Evolutionary conservation across 1,139 yeast genomes (phyloP).

Genomic region (Waltiozyma sp.): DNA sequence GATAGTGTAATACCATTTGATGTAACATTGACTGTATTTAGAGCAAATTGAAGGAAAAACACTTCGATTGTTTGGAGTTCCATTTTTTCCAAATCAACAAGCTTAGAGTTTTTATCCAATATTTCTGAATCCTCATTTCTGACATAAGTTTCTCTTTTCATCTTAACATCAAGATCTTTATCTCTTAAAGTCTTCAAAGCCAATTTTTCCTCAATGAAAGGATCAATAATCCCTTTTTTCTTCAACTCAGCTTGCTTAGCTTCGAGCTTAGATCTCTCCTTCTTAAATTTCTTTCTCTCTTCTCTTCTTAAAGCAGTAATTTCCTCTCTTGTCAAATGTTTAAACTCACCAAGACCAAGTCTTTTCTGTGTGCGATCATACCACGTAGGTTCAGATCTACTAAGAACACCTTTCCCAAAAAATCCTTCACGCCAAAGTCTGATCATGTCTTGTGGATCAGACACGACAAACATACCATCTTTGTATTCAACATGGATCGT

Average conservation of each 20-base stretch:
- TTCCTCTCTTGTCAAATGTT: conserved; percentile 50
- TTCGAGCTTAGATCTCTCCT: conserved; percentile 31
- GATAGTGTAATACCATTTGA: conserved; percentile 7
- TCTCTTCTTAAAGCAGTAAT: conserved; percentile 62
- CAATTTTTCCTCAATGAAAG: conserved; percentile 22
- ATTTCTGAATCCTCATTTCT: conserved; percentile 32
- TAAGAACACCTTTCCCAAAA: conserved; percentile 84
- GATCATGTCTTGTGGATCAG: conserved; percentile 36
- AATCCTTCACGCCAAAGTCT: conserved; percentile 78
- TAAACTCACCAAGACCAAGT: conserved; percentile 27
- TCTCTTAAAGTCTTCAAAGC: conserved; percentile 23
- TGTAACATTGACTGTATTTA: conserved; percentile 18
- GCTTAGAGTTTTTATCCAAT: conserved; percentile 27
- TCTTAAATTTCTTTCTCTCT: conserved; percentile 64
- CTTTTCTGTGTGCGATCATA: conserved; percentile 48
- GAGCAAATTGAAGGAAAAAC: conserved; percentile 48
- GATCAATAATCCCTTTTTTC: conserved; percentile 22
- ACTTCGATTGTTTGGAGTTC: conserved; percentile 74
- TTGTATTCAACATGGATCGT: conserved; percentile 9
- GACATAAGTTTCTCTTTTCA: conserved; percentile 21
- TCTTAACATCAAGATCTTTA: conserved; percentile 18
- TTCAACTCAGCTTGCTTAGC: conserved; percentile 23
- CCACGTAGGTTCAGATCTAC: conserved; percentile 95
- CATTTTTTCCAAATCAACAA: conserved; percentile 47
- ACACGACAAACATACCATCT: conserved; percentile 34